Base-by-base conservation (phyloP, 768 basidiomycete species). In the Serendipita sp. region DNA sequence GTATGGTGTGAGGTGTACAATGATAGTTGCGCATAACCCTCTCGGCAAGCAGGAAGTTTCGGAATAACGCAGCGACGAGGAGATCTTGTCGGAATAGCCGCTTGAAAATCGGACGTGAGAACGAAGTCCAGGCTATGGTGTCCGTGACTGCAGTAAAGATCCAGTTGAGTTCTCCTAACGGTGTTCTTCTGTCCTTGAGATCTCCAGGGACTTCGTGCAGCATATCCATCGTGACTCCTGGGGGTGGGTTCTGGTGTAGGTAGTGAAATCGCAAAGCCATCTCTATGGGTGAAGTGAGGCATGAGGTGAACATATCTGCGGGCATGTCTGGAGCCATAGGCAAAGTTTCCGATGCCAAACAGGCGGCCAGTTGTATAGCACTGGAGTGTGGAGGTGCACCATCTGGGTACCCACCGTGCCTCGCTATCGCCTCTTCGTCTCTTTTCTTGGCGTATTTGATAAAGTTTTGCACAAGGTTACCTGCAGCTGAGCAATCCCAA, bases 401-500 rank as follows among this genome's bases (percentile, higher is more conserved):
- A 48, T 80, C 86, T 45, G 83, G 79, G 67, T 82, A 82, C 8
- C 85, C 84, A 1, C 83, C 84, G 63, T 84, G 81, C 66, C 74
- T 74, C 68, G 79, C 75, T 63, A 78, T 79, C 18, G 80, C 75
- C 64, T 91, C 88, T 35, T 83, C 80, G 69, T 92, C 87, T 16
- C 88, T 83, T 38, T 83, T 79, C 68, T 88, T 81, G 2, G 89
- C 89, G 68, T 87, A 86, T 53, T 75, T 78, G 72, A 88, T 89
- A 74, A 95, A 96, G 74, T 96, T 98, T 63, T 82, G 80, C 35
- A 98, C 77, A 47, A 98, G 84, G 74, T 97, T 84, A 0, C 96
- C 96, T 1, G 96, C 95, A n/a, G 91, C 90, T 1, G 92, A 94
- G 73, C 94, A 97, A 72, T 99, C 96, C 96, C 96, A 99, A 64